These are phyloP conservation scores for Dicorynia guianensis DNA, from an alignment of 306 rosid genomes.

Conservation along the genomic window DNA sequence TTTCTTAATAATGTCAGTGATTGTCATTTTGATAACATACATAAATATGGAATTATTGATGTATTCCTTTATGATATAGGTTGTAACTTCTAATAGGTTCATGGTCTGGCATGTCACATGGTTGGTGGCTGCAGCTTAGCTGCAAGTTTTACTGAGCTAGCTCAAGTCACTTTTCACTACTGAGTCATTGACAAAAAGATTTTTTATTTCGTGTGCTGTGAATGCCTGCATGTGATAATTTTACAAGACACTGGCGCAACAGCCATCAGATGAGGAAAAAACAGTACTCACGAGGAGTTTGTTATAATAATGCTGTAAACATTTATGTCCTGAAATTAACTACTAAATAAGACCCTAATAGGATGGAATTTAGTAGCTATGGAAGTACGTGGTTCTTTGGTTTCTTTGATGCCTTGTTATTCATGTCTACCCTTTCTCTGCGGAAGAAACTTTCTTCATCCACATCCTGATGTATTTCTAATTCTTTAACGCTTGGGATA, in stretches of 20 bases:
- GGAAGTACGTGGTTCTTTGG: not conserved
- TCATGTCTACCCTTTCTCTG: too few species aligned
- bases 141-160: not conserved
- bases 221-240: not conserved
- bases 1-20: slow-evolving; percentile 8
- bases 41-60: slow-evolving; percentile 2
- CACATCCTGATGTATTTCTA: too few species aligned
- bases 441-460: too few species aligned
- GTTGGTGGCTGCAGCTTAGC: slow-evolving; percentile 1
- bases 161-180: not conserved
- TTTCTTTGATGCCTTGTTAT: not conserved
- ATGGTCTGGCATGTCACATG: not conserved
- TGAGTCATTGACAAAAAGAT: not conserved
- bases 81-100: slow-evolving; percentile 15
- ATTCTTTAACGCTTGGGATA: too few species aligned
- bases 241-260: not conserved
- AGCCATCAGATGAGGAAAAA: not conserved
- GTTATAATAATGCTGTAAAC: not conserved
- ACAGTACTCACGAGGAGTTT: not conserved
- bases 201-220: not conserved
- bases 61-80: slow-evolving; percentile 4
- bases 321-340: slow-evolving; percentile 18
- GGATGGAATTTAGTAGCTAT: not conserved
- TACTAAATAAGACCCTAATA: not conserved
- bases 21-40: slow-evolving; percentile 7